Evolutionary conservation across 805 yeast genomes (phyloP).

Genomic region (Zygosaccharomyces rouxii): DNA sequence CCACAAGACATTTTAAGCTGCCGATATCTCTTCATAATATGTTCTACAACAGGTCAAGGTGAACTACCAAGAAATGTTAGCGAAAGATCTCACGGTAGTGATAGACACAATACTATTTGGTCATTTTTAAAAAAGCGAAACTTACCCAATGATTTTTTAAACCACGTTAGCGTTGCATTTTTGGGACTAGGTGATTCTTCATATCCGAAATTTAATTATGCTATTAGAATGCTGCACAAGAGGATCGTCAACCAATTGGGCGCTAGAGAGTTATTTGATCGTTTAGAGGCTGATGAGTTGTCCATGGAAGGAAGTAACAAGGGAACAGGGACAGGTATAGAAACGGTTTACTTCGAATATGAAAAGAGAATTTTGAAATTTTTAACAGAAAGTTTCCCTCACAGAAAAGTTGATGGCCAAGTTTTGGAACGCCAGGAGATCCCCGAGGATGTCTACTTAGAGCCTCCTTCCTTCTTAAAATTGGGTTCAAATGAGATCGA

Average conservation of each 20-base stretch:
- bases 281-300: slow-evolving; percentile 90
- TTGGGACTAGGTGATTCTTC: slow-evolving; percentile 94
- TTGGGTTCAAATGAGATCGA: neutral
- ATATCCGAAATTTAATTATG: slow-evolving; percentile 83
- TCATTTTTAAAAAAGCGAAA: slow-evolving; percentile 61
- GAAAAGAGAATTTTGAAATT: slow-evolving; percentile 44
- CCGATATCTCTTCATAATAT: slow-evolving; percentile 42
- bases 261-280: slow-evolving; percentile 59
- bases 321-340: slow-evolving; percentile 44
- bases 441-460: slow-evolving; percentile 23
- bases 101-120: slow-evolving; percentile 49
- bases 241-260: slow-evolving; percentile 74
- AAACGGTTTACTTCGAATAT: slow-evolving; percentile 75
- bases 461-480: slow-evolving; percentile 28
- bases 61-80: slow-evolving; percentile 76
- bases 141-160: slow-evolving; percentile 57
- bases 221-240: slow-evolving; percentile 76
- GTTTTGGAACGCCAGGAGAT: slow-evolving; percentile 20
- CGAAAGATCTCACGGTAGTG: slow-evolving; percentile 30
- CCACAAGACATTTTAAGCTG: slow-evolving; percentile 49
- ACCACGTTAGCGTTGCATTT: slow-evolving; percentile 59
- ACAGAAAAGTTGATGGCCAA: slow-evolving; percentile 26
- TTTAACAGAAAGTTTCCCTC: slow-evolving; percentile 36
- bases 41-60: slow-evolving; percentile 95
- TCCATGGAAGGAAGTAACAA: slow-evolving; percentile 56